Evolutionary conservation across 768 basidiomycete genomes (phyloP).

Genomic region (Udeniomyces megalosporus): DNA sequence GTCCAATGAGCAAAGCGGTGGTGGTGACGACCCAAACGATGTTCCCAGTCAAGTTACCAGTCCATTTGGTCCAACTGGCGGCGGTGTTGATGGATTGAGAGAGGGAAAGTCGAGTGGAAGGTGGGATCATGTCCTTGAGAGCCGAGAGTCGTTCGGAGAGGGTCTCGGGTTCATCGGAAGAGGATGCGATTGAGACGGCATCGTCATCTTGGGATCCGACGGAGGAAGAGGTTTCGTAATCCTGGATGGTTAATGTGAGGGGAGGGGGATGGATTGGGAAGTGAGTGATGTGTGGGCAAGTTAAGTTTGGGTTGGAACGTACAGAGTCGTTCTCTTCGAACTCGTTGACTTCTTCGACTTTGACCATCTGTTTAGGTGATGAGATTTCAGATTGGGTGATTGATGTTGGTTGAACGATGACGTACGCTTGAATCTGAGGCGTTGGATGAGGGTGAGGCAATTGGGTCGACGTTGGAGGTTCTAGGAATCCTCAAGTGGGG

Average conservation of each 20-base stretch:
- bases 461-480: too few relatives aligned
- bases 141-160: conserved; percentile 73
- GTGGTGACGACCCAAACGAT: conserved; percentile 91
- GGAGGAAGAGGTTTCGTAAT: conserved; percentile 44
- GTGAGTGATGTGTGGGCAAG: neutral
- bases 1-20: conserved; percentile 76
- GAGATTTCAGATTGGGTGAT: neutral
- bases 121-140: conserved; percentile 90
- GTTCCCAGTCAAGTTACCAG: conserved; percentile 61
- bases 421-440: neutral
- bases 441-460: too few relatives aligned
- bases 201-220: conserved; percentile 45
- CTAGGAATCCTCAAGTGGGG: too few relatives aligned
- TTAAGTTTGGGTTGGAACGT: too few relatives aligned
- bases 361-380: conserved; percentile 52
- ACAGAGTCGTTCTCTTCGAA: conserved; percentile 20
- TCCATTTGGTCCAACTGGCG: conserved; percentile 47
- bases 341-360: conserved; percentile 55
- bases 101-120: conserved; percentile 66
- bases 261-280: neutral
- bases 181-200: conserved; percentile 65
- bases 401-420: neutral
- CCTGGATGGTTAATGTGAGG: conserved; percentile 24
- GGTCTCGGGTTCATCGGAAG: conserved; percentile 44
- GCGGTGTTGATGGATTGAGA: conserved; percentile 45